Evolutionary conservation across 805 yeast genomes (phyloP).

Genomic region (Yamadazyma insecticola): DNA sequence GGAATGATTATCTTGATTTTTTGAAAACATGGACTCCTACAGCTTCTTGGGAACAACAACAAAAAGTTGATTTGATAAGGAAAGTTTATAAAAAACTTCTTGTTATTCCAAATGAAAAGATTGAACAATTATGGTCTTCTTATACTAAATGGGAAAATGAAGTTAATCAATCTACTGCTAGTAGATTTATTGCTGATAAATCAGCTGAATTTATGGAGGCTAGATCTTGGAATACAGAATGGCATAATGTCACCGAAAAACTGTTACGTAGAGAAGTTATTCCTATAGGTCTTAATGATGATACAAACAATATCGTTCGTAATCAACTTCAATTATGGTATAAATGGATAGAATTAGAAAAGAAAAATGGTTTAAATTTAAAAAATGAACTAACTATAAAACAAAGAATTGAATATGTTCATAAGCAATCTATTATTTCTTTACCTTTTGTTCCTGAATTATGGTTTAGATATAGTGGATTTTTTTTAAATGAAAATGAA

Average conservation of each 20-base stretch:
- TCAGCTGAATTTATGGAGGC: conserved; percentile 86
- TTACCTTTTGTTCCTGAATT: conserved; percentile 65
- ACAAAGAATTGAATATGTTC: conserved; percentile 66
- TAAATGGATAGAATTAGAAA: conserved; percentile 78
- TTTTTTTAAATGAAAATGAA: conserved; percentile 32
- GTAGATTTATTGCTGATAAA: conserved; percentile 77
- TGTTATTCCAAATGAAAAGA: conserved; percentile 66
- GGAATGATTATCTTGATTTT: conserved; percentile 82
- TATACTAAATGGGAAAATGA: conserved; percentile 84
- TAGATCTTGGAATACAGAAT: conserved; percentile 69
- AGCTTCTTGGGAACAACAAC: conserved; percentile 80
- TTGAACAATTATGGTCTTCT: conserved; percentile 76
- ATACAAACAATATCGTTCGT: conserved; percentile 15
- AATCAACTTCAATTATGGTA: conserved; percentile 57
- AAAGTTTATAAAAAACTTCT: conserved; percentile 66
- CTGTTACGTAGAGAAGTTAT: conserved; percentile 40
- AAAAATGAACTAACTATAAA: conserved; percentile 42
- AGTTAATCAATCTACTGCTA: conserved; percentile 67
- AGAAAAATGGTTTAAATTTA: conserved; percentile 60
- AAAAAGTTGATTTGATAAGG: conserved; percentile 71
- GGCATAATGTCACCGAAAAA: conserved; percentile 52
- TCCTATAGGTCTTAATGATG: conserved; percentile 20
- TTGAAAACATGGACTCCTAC: conserved; percentile 74
- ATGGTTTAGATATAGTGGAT: conserved; percentile 62
- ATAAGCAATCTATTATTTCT: conserved; percentile 59